These are phyloP conservation scores for Xylariaceae sp. DNA, from an alignment of 2,329 filamentous ascomycete species.

Conservation along the genomic window DNA sequence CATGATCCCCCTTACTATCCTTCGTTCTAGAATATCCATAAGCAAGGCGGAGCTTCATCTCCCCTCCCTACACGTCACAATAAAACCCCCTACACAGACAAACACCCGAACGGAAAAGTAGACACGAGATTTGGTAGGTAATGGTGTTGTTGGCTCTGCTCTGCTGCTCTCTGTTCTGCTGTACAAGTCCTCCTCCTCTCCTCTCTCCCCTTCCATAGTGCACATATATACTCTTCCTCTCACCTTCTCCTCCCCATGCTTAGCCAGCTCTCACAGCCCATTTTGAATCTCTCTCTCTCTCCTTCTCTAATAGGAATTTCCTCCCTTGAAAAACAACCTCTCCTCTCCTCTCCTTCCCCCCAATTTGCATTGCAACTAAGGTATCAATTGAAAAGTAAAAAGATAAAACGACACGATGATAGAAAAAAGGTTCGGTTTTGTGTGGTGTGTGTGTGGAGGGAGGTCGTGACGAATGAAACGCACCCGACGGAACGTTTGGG, in stretches of 20 bases:
- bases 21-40: too few species aligned
- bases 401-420: neutral
- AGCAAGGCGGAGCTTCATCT: too few species aligned
- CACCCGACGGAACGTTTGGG: neutral
- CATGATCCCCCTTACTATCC: too few species aligned
- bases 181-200: slow-evolving; percentile 8
- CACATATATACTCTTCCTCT: neutral
- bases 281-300: neutral
- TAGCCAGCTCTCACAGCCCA: neutral
- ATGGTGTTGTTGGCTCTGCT: slow-evolving; percentile 3
- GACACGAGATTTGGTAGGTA: slow-evolving; percentile 6
- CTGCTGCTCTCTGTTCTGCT: neutral
- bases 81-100: too few species aligned
- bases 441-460: too few species aligned
- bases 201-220: neutral
- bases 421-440: neutral
- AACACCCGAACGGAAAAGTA: neutral
- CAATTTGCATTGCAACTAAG: slow-evolving; percentile 3
- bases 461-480: too few species aligned
- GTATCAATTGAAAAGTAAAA: slow-evolving; percentile 14
- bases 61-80: too few species aligned
- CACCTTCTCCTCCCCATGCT: neutral
- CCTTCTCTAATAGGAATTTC: slow-evolving; percentile 7
- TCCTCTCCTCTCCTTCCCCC: neutral
- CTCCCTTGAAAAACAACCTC: too few species aligned